These are phyloP conservation scores for Firmiana major DNA, from an alignment of 345 rosid genomes.

Conservation along the genomic window DNA sequence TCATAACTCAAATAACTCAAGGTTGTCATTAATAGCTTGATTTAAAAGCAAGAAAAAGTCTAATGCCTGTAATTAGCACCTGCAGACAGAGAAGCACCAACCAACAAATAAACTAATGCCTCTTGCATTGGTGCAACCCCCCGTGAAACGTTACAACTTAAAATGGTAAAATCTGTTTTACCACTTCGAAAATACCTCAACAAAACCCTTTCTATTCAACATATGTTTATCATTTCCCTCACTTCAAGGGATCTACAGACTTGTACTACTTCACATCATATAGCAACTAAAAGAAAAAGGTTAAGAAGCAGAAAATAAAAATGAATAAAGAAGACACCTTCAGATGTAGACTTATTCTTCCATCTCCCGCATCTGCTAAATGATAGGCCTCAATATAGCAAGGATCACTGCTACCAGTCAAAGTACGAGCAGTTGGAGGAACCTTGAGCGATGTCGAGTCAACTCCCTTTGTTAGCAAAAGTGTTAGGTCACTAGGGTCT, in stretches of 20 bases:
- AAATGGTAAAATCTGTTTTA: background rate
- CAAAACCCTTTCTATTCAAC: background rate
- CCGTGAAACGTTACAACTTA: background rate
- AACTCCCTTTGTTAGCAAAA: conserved; percentile 76
- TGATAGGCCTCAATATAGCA: conserved; percentile 96
- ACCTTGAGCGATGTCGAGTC: conserved; percentile 70
- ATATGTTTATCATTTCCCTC: background rate
- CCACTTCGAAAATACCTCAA: background rate
- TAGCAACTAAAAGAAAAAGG: background rate
- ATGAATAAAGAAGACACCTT: conserved; percentile 49
- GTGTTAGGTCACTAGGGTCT: conserved; percentile 77
- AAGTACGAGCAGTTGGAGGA: conserved; percentile 70
- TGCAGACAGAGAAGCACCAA: background rate
- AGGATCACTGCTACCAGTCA: conserved; percentile 97
- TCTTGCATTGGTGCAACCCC: background rate
- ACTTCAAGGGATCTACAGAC: background rate
- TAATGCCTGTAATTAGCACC: background rate
- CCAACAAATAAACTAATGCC: background rate
- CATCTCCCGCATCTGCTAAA: conserved; percentile 94
- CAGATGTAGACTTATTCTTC: conserved; percentile 82
- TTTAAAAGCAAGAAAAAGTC: background rate
- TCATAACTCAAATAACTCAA: background rate
- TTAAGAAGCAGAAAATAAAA: background rate
- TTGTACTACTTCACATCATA: background rate
- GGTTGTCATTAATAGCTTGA: background rate